Evolutionary conservation across 805 yeast genomes (phyloP), one percentile per base, ranked within the genome.

Genomic region (Saccharomycopsis olivae): DNA sequence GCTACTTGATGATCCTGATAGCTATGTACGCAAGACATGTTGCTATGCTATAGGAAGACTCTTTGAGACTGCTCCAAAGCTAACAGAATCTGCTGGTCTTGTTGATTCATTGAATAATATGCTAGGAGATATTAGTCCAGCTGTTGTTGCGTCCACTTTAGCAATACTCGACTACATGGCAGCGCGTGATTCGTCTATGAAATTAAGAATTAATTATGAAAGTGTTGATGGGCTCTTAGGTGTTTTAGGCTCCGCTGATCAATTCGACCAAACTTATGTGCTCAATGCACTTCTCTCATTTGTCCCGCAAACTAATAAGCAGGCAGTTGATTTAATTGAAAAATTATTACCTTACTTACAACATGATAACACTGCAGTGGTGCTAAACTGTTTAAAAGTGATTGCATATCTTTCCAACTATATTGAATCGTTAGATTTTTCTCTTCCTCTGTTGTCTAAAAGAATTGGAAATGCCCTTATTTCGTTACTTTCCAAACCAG

Each of bases 321-420:
- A 81, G 29, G 86, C 95, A 0, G 58, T 72, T 34, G 64, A 65
- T 4, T 53, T 88, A 51, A 74, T 85, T 17, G 89, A 81, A 29
- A 61, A 68, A 11, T 64, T 73, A 2, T 55, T 80, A 5, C 87
- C 95, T 0, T 72, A 77, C 30, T 60, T 89, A 20, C 92, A 76
- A 52, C 94, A 84, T 54, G 78, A 77, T 14, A 87, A 85, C 57
- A 66, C 94, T 0, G 71, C 89, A 0, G 92, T 88, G 11, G 88
- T 82, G 0, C 56, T 87, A 43, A 87, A 84, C 49, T 67, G 94
- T 0, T 63, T 84, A 40, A 77, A 86, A 46, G 73, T 78, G 6
- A 71, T 87, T 13, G 60, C 82, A 6, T 88, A 85, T 58, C 59
- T 78, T 34, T 62, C 80, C 33, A 84, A 88, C 55, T 88, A 83